Evolutionary conservation across 352 stramenopile genomes (phyloP), one percentile per base, ranked within the genome.

Genomic region (Phytopythium oedochilum): DNA sequence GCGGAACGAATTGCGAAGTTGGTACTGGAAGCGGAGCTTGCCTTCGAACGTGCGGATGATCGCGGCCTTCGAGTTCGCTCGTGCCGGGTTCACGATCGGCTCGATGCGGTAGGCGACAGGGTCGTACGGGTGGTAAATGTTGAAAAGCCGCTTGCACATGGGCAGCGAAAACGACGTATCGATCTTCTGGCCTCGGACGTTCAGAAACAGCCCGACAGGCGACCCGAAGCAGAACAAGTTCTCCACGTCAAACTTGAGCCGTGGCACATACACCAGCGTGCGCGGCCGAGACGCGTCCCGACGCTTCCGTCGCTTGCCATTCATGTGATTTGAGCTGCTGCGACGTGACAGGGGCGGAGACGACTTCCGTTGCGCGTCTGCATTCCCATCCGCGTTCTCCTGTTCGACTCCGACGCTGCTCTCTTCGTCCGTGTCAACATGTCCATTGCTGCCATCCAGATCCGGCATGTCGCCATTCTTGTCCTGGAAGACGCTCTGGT

Each of bases 71-170:
- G 82, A 91, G 55, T 91, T 57, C 6, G 83, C 81, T 23, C 77
- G 80, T 5, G 47, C 53, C 18, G 80, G 70, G 51, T 96, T 91
- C 51, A 98, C 60, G n/a, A 98, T 83, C 23, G 94, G 94, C 69
- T 98, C 94, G 59, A 98, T 96, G 45, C 94, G 83, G 68, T 98
- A 98, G 31, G 93, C 90, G 3, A 98, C 91, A 3, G 92, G 92
- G 74, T 98, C 94, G 68, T 89, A 95, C 46, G 92, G 92, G 64
- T 98, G 89, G 61, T 97, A 98, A 34, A 98, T 96, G 64, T 98
- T 98, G 70, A 97, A 98, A 22, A 98, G 55, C 20, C 78, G 73
- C 14, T 64, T 64, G 61, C 87, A 96, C 9, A 85, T 93, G 31
- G 83, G 83, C 15, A 98, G 70, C 36, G 59, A 63, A 49, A 94